Evolutionary conservation across 495 filamentous ascomycete genomes (phyloP).

Genomic region (Xylaria acuta): DNA sequence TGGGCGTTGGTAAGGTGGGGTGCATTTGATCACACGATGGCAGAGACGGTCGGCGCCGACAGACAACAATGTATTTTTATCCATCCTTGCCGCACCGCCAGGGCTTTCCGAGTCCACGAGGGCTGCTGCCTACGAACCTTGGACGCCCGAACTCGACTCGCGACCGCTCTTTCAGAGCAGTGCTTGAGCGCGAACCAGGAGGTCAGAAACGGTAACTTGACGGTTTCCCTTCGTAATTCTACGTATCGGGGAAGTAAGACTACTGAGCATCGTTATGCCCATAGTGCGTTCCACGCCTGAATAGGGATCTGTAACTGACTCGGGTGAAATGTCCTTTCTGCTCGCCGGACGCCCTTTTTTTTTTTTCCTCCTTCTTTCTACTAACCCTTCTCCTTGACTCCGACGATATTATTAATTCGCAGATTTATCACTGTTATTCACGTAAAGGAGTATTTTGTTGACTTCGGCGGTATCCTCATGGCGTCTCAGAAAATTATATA

Average conservation of each 20-base stretch:
- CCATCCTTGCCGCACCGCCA: neutral
- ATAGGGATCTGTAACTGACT: neutral
- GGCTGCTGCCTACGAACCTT: constrained; percentile 7
- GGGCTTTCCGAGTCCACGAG: constrained; percentile 7
- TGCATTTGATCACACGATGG: constrained; percentile 5
- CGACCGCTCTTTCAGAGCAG: neutral
- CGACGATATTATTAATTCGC: neutral
- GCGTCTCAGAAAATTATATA: no score
- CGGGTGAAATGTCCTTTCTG: neutral
- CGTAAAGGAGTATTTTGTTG: no score
- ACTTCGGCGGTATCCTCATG: no score
- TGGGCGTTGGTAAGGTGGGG: neutral
- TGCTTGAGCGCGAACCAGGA: constrained; percentile 10
- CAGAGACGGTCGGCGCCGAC: neutral
- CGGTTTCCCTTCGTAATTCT: constrained; percentile 3
- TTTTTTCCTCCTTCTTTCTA: no score
- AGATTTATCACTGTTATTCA: neutral
- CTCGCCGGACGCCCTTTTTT: neutral
- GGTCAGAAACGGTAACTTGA: constrained; percentile 7
- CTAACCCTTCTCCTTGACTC: neutral
- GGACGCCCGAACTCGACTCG: neutral
- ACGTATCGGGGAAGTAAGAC: neutral
- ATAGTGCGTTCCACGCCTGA: neutral
- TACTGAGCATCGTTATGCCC: neutral
- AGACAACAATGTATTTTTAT: neutral